Evolutionary conservation across 2,329 filamentous ascomycete genomes (phyloP), one percentile per base, ranked within the genome.

Genomic region (Metarhizium brunneum): DNA sequence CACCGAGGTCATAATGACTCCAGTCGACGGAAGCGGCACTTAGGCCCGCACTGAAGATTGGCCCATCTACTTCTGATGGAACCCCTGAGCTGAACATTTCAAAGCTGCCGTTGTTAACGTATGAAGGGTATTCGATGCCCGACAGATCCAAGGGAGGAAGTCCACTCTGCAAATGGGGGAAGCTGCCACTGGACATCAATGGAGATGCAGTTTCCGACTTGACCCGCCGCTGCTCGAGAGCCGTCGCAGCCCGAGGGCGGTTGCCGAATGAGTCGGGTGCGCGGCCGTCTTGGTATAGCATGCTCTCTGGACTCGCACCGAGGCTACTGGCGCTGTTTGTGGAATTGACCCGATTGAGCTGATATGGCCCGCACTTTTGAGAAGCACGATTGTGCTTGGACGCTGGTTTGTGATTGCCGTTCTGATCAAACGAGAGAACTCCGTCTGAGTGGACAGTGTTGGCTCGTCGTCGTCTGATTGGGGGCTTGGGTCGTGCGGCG

Each of bases 121-220:
- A 80, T 6, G 78, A 68, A 14, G 76, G 70, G 58, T 79, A 81
- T 56, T 77, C 75, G 57, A 82, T 77, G 47, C 66, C 68, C n/a
- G 81, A 81, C 14, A 86, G 71, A 61, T 86, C 83, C 18, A 87
- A 67, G 0, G 81, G 82, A 14, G 71, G 78, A 20, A 85, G 71
- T 54, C 78, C 75, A 51, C 74, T 71, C 62, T 77, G 79, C 38
- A 81, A 70, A 57, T 79, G 76, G 52, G 78, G 73, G 56, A 84
- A 76, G 48, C 76, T 74, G 16, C 76, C 68, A 43, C 73, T 71
- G 47, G 72, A 74, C 66, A 83, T 72, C 38, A 81, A 68, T 6
- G 84, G 83, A 7, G 84, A 86, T 3, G 80, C 74, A 25, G 82
- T 77, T 64, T 85, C 83, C 7, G 83, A 86, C 63, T 82, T 83